These are phyloP conservation scores for Lolium perenne DNA, from an alignment of 176 grass and related monocot species.

Conservation along the genomic window DNA sequence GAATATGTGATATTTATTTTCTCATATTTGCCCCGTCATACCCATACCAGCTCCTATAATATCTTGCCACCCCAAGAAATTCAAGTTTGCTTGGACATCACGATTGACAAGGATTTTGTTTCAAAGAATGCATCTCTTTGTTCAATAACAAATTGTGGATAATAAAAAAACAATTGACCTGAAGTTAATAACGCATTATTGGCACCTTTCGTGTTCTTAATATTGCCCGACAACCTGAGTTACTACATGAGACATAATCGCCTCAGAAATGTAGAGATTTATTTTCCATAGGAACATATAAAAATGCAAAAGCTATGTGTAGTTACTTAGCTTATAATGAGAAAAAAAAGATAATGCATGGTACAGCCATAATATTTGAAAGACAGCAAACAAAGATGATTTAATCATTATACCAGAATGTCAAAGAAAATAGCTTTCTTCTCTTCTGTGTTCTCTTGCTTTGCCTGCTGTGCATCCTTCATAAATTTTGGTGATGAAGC, in stretches of 20 bases:
- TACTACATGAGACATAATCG: conserved; percentile 24
- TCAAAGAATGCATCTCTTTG: background rate
- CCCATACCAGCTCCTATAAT: background rate
- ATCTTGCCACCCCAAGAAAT: conserved; percentile 3
- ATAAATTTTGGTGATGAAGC: conserved; percentile 66
- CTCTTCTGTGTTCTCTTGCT: conserved; percentile 52
- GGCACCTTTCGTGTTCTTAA: background rate
- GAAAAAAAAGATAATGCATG: conserved; percentile 29
- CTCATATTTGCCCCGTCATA: background rate
- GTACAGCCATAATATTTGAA: conserved; percentile 9
- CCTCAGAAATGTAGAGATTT: background rate
- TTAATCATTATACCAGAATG: conserved; percentile 68
- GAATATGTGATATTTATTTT: background rate
- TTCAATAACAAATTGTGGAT: background rate
- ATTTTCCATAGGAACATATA: background rate
- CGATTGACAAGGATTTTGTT: background rate
- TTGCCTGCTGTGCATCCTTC: conserved; percentile 60
- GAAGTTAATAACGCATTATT: background rate
- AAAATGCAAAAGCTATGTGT: conserved; percentile 7
- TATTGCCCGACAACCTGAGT: background rate
- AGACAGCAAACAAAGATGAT: conserved; percentile 8
- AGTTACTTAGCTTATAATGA: conserved; percentile 3
- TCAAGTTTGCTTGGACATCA: background rate
- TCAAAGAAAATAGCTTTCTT: conserved; percentile 81
- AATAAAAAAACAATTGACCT: background rate